Base-by-base conservation (phyloP, 2,329 filamentous ascomycete species). In the Dryadomyces sulphureus region DNA sequence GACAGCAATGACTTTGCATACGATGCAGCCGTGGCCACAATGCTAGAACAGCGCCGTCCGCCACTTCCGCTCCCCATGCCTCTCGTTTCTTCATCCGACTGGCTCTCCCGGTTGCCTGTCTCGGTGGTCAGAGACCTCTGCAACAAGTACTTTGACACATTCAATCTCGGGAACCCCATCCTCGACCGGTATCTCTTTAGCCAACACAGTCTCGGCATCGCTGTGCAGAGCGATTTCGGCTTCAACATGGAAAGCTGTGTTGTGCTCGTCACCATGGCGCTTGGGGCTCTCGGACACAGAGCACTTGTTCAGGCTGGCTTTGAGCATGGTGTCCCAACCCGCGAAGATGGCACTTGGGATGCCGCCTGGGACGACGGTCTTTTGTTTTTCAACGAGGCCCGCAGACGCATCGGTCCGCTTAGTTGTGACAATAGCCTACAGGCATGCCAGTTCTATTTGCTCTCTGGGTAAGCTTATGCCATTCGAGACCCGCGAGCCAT, bases 311-410 rank as follows among this genome's bases (percentile, higher is more conserved):
- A 73, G 53, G 68, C 67, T 0, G 60, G 67, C 27, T 70, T 70
- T 4, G 42, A 19, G 4, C 24, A 9, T 12, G 48, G 21, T 20
- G 21, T n/a, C n/a, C n/a, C 7, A 4, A 30, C 20, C 20, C 39
- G 12, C 17, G 41, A 35, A 14, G 49, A 42, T 17, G 48, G 47
- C 16, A 43, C 36, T 11, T 48, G 49, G 48, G 49, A 42, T 17
- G 48, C 45, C 16, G 45, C 36, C 14, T 48, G 49, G 48, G 50
- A 50, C 7, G 45, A 45, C 16, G 70, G 70, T 0, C 52, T 73
- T 35, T 66, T 64, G 22, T 73, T 73, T 51, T 72, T 73, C 57
- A 73, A 74, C 46, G 70, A 73, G 54, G 69, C 69, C 7, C 65
- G 70, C 17, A 66, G 65, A 47, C 64, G 70, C 5, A 65, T 70